Evolutionary conservation across 352 stramenopile genomes (phyloP).

Genomic region (Discostella stelligera): DNA sequence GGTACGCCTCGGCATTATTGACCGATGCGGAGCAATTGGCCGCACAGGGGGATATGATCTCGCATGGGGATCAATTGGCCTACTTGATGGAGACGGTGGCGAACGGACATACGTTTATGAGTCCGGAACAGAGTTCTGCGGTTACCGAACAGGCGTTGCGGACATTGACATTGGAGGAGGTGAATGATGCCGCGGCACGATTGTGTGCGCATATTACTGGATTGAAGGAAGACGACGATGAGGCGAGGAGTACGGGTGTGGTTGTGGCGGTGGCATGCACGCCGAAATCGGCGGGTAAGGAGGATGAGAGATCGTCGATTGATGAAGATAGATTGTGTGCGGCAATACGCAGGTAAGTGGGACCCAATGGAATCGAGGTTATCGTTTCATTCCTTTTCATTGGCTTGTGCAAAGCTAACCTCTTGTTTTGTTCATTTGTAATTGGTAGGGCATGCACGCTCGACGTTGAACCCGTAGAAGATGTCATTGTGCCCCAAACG

Average conservation of each 20-base stretch:
- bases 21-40: slow-evolving; percentile 85
- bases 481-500: slow-evolving; percentile 79
- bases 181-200: slow-evolving; percentile 80
- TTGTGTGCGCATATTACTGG: slow-evolving; percentile 82
- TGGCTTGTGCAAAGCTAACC: background rate
- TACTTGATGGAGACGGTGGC: slow-evolving; percentile 87
- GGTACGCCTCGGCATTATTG: slow-evolving; percentile 84
- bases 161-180: slow-evolving; percentile 84
- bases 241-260: slow-evolving; percentile 49
- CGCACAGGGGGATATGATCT: slow-evolving; percentile 84
- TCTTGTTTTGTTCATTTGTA: background rate
- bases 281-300: slow-evolving; percentile 58
- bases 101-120: slow-evolving; percentile 88
- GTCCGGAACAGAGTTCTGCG: slow-evolving; percentile 82
- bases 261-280: slow-evolving; percentile 73
- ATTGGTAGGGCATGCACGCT: slow-evolving; percentile 60
- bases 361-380: background rate
- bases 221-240: slow-evolving; percentile 58
- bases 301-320: slow-evolving; percentile 14
- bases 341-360: slow-evolving; percentile 51
- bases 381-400: background rate
- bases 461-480: slow-evolving; percentile 78
- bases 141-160: slow-evolving; percentile 81
- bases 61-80: slow-evolving; percentile 83
- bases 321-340: slow-evolving; percentile 70